Percentiles rank a stretch among this genome's conserved stretches.
Conservation (phyloP, 169 alveolate genomes). For the Sarcocystis neurona region DNA sequence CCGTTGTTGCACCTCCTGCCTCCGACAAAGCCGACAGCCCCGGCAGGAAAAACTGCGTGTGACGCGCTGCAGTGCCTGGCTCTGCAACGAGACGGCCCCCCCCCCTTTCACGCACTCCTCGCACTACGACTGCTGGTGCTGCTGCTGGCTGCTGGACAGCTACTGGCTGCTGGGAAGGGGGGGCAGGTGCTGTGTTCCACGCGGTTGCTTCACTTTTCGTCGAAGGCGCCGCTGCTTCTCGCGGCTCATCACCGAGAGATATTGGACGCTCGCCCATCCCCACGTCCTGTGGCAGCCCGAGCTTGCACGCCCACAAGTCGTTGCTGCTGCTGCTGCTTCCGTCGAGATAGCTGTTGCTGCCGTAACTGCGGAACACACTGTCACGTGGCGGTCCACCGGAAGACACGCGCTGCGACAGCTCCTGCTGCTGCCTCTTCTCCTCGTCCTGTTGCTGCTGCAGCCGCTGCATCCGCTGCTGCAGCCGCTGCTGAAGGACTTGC, state of each 20-base stretch:
- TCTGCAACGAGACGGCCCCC: too few species aligned
- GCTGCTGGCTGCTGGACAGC: too few species aligned
- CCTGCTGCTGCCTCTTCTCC: constrained; percentile 15
- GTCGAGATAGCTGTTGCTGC: constrained; percentile 10
- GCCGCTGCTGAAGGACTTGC: too few species aligned
- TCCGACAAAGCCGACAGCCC: background rate
- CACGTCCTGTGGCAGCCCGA: background rate
- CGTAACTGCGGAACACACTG: background rate
- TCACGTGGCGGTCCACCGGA: background rate
- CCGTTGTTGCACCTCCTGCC: background rate
- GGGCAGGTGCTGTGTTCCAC: too few species aligned
- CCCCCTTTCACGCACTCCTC: too few species aligned
- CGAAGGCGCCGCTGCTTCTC: too few species aligned
- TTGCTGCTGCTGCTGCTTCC: constrained; percentile 21
- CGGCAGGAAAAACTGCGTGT: background rate
- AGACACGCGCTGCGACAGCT: background rate
- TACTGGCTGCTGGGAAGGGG: too few species aligned
- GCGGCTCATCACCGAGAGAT: too few species aligned
- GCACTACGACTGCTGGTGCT: too few species aligned
- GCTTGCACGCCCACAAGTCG: background rate
- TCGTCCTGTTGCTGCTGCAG: background rate
- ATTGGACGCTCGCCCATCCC: background rate
- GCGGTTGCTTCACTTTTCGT: too few species aligned
- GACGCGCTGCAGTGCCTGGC: background rate
- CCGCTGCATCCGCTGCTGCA: too few species aligned